These are phyloP conservation scores for Cenchrus purpureus DNA, from an alignment of 176 grass and related monocot genomes.

Conservation along the genomic window DNA sequence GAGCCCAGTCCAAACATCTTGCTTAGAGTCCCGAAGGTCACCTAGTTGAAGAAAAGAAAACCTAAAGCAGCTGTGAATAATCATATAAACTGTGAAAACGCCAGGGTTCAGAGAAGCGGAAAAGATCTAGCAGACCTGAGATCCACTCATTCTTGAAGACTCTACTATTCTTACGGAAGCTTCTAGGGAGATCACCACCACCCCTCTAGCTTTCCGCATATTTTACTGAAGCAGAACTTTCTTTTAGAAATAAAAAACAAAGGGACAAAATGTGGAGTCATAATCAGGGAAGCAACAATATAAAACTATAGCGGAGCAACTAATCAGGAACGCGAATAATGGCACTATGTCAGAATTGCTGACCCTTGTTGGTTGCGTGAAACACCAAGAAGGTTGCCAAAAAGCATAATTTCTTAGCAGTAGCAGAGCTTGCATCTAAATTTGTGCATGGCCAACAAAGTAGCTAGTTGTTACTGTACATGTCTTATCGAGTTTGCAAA, in stretches of 20 bases:
- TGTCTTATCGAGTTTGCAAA: too few species aligned
- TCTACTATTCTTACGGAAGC: neutral
- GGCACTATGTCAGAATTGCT: neutral
- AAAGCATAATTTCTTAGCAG: neutral
- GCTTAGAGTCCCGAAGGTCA: too few species aligned
- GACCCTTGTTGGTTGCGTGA: neutral
- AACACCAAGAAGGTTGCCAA: neutral
- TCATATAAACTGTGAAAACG: too few species aligned
- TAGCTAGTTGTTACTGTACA: neutral
- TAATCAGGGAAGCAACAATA: neutral
- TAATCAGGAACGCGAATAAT: neutral
- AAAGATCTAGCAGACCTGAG: neutral
- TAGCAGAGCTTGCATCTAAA: neutral
- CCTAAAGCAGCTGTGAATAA: too few species aligned
- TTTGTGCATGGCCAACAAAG: neutral
- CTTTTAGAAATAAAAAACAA: neutral
- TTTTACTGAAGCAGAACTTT: neutral
- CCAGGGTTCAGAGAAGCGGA: too few species aligned
- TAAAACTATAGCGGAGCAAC: neutral
- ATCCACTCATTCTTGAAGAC: neutral
- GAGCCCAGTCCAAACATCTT: too few species aligned
- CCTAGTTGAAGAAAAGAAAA: too few species aligned
- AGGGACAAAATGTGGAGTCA: neutral
- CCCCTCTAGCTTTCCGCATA: slow-evolving; percentile 3
- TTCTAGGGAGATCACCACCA: neutral